Evolutionary conservation across 129 eudicot species (phyloP).

Genomic region (Centrapalus pauciflorus): DNA sequence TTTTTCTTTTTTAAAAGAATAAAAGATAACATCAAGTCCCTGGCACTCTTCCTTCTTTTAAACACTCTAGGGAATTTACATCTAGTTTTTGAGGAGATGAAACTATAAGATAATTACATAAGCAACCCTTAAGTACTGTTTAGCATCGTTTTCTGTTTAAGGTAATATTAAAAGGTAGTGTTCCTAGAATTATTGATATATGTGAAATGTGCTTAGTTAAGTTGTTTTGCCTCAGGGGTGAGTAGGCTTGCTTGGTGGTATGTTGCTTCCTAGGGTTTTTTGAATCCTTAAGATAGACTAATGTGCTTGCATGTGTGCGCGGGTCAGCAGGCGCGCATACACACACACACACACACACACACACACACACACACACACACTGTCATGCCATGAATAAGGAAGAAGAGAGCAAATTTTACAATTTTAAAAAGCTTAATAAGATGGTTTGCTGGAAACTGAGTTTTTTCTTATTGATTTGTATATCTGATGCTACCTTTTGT

Average conservation of each 20-base stretch:
- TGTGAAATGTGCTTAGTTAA: background rate
- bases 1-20: too few species aligned
- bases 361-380: too few species aligned
- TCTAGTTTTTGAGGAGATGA: too few species aligned
- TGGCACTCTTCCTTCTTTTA: too few species aligned
- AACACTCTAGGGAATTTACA: too few species aligned
- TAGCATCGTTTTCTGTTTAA: too few species aligned
- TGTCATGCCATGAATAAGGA: too few species aligned
- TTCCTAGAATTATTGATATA: background rate
- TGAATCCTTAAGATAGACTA: background rate
- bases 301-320: background rate
- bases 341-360: background rate
- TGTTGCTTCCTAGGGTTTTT: background rate
- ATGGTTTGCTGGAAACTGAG: background rate
- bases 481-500: background rate
- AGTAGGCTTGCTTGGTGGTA: slow-evolving; percentile 15
- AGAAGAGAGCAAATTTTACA: background rate
- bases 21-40: too few species aligned
- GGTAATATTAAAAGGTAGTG: background rate
- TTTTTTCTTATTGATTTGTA: background rate
- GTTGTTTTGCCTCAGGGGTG: slow-evolving; percentile 1
- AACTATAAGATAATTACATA: too few species aligned
- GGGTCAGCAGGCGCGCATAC: too few species aligned
- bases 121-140: too few species aligned
- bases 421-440: background rate